Base-by-base conservation (phyloP, 371 early-diverging fungal genomes). In the Haplosporangium sp. region DNA sequence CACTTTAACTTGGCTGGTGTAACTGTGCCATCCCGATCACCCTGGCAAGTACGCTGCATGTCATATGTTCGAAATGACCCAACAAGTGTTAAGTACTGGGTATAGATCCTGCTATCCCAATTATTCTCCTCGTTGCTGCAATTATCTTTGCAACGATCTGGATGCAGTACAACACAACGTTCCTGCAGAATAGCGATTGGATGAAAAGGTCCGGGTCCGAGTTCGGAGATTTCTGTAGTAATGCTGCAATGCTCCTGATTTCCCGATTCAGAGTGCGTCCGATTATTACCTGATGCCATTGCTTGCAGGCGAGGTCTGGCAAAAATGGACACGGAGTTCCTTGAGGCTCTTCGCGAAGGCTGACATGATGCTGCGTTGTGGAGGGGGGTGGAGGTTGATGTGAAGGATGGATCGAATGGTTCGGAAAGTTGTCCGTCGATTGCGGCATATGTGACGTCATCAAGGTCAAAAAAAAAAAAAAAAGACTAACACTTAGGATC, bases 291-390 rank as follows among this genome's bases (percentile, higher is more conserved):
- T 91, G 67, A 95, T 80, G 57, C 96, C 96, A 67, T 87, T 87
- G 86, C 94, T 94, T 50, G 92, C 90, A 59, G 93, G 85, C n/a
- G 90, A 90, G 18, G 89, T 92, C 83, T 94, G 95, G 82, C 94
- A 94, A 82, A 94, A 87, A 83, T 97, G 97, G 59, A 97, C 87
- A 72, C 97, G 93, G 48, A 97, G 89, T 81, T 97, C 97, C 82
- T 92, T 92, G 55, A 96, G 84, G 73, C 87, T 84, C 75, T 90
- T 91, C 64, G 87, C 62, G 72, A 90, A 66, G 60, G 71, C 64
- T 37, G 73, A 74, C 74, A 73, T 74, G 63, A 46, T 73, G 41
- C 18, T 42, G 20, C 23, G 29, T 47, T 47, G 12, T 51, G 60
- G 66, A 52, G 68, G 14, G 59, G 72, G 20, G 61, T 58, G 60